These are phyloP conservation scores for Saccharomycopsis capsularis DNA, from an alignment of 805 yeast genomes.

Conservation along the genomic window DNA sequence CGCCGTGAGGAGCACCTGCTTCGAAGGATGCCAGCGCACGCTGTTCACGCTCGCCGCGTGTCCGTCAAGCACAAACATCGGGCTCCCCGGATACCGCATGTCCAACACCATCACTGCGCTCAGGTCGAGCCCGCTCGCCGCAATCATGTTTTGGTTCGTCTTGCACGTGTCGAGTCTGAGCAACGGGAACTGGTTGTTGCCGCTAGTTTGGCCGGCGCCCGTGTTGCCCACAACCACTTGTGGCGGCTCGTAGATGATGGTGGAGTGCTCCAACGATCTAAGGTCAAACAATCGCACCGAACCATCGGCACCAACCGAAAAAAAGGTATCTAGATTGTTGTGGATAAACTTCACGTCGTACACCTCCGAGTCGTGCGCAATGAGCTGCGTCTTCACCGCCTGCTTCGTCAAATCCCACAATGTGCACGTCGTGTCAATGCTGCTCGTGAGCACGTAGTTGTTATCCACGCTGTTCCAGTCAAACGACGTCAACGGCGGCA, in stretches of 20 bases:
- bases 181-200: constrained; percentile 46
- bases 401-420: constrained; percentile 79
- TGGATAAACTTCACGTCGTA: constrained; percentile 83
- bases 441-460: constrained; percentile 67
- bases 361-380: constrained; percentile 95
- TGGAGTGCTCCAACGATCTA: constrained; percentile 83
- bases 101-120: constrained; percentile 65
- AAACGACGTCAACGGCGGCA: constrained; percentile 89
- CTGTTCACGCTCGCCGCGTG: constrained; percentile 64
- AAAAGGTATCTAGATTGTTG: constrained; percentile 68
- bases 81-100: constrained; percentile 81
- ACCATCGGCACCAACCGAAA: constrained; percentile 94
- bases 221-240: constrained; percentile 6
- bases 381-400: constrained; percentile 81
- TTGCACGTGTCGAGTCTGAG: constrained; percentile 73
- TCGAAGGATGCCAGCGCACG: constrained; percentile 78
- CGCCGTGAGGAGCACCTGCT: constrained; percentile 55
- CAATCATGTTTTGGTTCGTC: constrained; percentile 73
- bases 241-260: constrained; percentile 84
- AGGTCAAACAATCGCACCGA: constrained; percentile 88
- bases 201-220: constrained; percentile 4
- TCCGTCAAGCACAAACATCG: constrained; percentile 62
- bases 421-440: constrained; percentile 95
- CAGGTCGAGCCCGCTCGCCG: constrained; percentile 71
- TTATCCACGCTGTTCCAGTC: constrained; percentile 84